Base-by-base conservation (phyloP, 78 protist species). In the Cavenderia fasciculata region DNA sequence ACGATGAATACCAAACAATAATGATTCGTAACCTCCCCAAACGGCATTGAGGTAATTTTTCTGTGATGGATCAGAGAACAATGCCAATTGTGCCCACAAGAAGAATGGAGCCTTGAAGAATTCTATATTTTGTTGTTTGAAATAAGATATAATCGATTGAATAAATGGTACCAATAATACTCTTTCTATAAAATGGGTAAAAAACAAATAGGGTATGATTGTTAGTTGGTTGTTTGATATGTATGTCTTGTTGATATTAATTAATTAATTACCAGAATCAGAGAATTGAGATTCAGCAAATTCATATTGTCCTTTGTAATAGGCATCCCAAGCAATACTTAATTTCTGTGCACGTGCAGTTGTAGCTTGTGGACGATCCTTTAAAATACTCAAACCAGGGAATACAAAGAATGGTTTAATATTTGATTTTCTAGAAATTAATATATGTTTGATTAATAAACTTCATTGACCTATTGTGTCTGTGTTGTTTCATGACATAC, bases 1-100 rank as follows among this genome's bases (percentile, higher is more conserved):
- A 61, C 90, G 73, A 57, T 82, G 44, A 19, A 82, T 70, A n/a
- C 90, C 90, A 82, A 66, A 82, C 47, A 82, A 68, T 25, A 82
- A n/a, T 25, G 68, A 43, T 7, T 82, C 90, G 19, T 19, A 51
- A 36, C 77, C 56, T 25, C 90, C 90, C 72, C 61, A 82, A 44
- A 82, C 90, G 54, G 90, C 90, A 68, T 82, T 82, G 7, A 82
- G 31, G 68, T 68, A 82, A 69, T 68, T 82, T 78, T 82, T 82
- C 44, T 66, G 78, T 36, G 76, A 33, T 49, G 90, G 90, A 36
- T 82, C 90, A 19, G 78, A 68, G 61, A 82, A 82, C 8, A 61
- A 44, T 27, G 90, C 90, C 14, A 82, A 54, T 56, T 82, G 90
- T 38, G 79, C 77, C 19, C 74, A 65, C 31, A 70, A 65, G 47